Evolutionary conservation across 257 asterid species (phyloP), one percentile per base, ranked within the genome.

Genomic region (Leonotis leonurus): DNA sequence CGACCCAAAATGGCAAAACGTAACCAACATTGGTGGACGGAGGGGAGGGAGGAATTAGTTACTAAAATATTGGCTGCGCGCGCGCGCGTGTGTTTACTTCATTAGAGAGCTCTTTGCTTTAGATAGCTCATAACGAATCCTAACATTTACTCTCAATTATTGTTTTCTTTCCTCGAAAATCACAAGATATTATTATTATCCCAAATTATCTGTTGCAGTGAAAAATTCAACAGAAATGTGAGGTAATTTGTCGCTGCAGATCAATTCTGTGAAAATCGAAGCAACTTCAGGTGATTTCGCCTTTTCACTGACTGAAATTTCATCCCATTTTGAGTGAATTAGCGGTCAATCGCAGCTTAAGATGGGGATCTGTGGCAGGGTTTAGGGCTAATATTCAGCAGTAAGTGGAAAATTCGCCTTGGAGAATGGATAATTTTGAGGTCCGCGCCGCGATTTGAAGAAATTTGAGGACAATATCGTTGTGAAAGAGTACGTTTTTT

Each of bases 41-140:
- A n/a, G n/a, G n/a, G n/a, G n/a, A n/a, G n/a, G n/a, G n/a, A n/a
- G n/a, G n/a, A n/a, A n/a, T n/a, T n/a, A n/a, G n/a, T n/a, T 21
- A 71, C 18, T 57, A 66, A 51, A 66, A 52, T 17, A 66, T 8
- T 46, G 45, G 52, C 21, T 3, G 30, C 27, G 29, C 9, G 54
- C 10, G 54, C 8, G 54, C 39, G 57, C 18, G 29, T n/a, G 39
- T 62, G 73, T 54, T 48, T 66, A 68, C 77, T 70, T 62, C 74
- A 70, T 62, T 60, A 75, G 68, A 60, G 68, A 70, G 39, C 60
- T 25, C 35, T 11, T 13, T 17, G 45, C 55, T 33, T n/a, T 67
- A 52, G 81, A 76, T 68, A 45, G 74, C 64, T 77, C 41, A 76
- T 39, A 72, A 68, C 72, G 81, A 69, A 68, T 63, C 67, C 16